Base-by-base conservation (phyloP, 2,329 filamentous ascomycete species). In the Stachybotrys chartarum region DNA sequence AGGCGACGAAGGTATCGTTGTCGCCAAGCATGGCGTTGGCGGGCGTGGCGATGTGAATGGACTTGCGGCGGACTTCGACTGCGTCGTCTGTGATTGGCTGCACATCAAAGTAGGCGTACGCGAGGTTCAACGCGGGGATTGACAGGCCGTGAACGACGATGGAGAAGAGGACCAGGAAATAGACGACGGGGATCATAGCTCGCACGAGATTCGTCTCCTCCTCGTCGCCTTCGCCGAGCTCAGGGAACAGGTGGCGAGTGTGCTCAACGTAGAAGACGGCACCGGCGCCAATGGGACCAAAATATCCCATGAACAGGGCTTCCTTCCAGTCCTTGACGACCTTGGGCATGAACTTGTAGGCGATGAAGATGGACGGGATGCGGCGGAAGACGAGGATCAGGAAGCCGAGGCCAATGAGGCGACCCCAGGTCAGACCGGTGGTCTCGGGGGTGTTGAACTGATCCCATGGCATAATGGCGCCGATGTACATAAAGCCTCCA, bases 281-380 rank as follows among this genome's bases (percentile, higher is more conserved):
- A 18, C 85, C 86, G 8, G 90, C 87, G 2, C 88, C 88, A 50
- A 91, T 91, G 0, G 88, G 88, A 0, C 88, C 88, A 61, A 92
- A 91, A 57, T 84, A 83, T 0, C 82, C 82, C 79, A 84, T 81
- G 56, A 85, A 84, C 0, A 85, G 61, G 0, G 81, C 82, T 57
- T 85, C 81, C 59, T 78, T 80, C 72, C 76, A 83, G 60, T 75
- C 68, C n/a, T 74, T 73, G 55, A 78, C 74, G 0, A 77, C 72
- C 2, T 68, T 68, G 0, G 80, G 79, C 77, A 84, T 81, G 7
- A 81, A 68, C 59, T 78, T 80, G 65, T 84, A 84, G 1, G 74
- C 70, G 10, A 78, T 52, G 51, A 84, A 64, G 10, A 84, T 75
- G 2, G 80, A 75, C 1, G 82, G 82, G 31, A 85, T 81, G 1